Evolutionary conservation across 352 stramenopile genomes (phyloP).

Genomic region (Phytophthora colocasiae): DNA sequence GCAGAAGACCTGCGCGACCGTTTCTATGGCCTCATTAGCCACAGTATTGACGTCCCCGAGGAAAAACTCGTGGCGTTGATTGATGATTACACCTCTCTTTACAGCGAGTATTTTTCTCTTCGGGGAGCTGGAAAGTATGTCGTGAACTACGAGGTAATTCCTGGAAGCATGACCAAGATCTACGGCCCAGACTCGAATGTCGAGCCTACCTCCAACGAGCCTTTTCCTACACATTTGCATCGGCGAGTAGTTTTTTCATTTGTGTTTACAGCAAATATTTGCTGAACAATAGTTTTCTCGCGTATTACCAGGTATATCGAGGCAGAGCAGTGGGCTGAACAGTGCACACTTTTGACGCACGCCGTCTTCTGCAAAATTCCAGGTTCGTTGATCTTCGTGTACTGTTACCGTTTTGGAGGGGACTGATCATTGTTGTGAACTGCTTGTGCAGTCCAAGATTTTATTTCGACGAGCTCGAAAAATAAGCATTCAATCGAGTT

Average conservation of each 20-base stretch:
- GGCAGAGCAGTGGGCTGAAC: conserved; percentile 67
- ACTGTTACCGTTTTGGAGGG: background rate
- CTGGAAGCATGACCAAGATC: conserved; percentile 35
- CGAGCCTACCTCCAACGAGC: conserved; percentile 8
- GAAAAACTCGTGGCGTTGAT: conserved; percentile 44
- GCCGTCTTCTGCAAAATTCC: conserved; percentile 84
- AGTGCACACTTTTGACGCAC: conserved; percentile 85
- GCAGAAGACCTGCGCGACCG: conserved; percentile 47
- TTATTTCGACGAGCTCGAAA: conserved; percentile 64
- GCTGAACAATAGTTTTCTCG: conserved; percentile 3
- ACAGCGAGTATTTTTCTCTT: conserved; percentile 61
- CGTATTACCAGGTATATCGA: conserved; percentile 52
- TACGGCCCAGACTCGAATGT: conserved; percentile 26
- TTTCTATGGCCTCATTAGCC: conserved; percentile 56
- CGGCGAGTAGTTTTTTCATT: conserved; percentile 22
- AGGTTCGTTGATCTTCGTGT: conserved; percentile 37
- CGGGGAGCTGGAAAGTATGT: conserved; percentile 40
- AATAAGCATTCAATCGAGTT: conserved; percentile 65
- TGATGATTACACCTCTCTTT: conserved; percentile 61
- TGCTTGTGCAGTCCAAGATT: conserved; percentile 66
- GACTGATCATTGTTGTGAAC: conserved; percentile 2
- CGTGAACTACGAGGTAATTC: conserved; percentile 37
- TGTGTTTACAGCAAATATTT: background rate
- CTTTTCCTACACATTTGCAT: conserved; percentile 41
- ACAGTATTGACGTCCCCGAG: conserved; percentile 40